Evolutionary conservation across 345 rosid species (phyloP).

Genomic region (Stellera chamaejasme): DNA sequence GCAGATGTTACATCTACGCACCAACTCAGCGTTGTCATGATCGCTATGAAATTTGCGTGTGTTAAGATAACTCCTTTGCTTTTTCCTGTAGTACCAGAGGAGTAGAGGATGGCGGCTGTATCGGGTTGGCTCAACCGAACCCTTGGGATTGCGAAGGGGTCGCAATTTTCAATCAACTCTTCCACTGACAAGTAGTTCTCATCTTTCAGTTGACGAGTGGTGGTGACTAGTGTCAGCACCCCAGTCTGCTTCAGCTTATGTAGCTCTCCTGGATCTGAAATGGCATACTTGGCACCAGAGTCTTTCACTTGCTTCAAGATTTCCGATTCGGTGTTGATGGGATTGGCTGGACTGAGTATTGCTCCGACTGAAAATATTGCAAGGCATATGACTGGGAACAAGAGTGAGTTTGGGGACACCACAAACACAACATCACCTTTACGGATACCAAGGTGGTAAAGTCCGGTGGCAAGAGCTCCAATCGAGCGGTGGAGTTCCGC

Average conservation of each 20-base stretch:
- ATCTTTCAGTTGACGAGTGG: constrained; percentile 5
- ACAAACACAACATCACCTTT: constrained; percentile 53
- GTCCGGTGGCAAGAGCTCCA: constrained; percentile 33
- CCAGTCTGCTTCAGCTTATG: constrained; percentile 30
- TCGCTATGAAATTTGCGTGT: constrained; percentile 42
- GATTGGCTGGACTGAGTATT: constrained; percentile 46
- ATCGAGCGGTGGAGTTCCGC: constrained; percentile 35
- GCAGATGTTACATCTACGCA: constrained; percentile 25
- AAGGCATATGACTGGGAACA: constrained; percentile 41
- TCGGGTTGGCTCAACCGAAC: constrained; percentile 28
- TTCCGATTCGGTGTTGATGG: constrained; percentile 40
- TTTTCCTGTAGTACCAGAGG: constrained; percentile 60
- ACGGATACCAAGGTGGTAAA: constrained; percentile 34
- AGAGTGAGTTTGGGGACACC: constrained; percentile 44
- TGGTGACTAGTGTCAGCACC: constrained; percentile 26
- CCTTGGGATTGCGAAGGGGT: constrained; percentile 18
- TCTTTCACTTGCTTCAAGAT: constrained; percentile 41
- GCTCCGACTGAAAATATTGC: constrained; percentile 51
- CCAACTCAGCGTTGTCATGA: constrained; percentile 37
- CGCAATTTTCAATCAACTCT: constrained; percentile 36
- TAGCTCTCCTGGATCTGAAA: constrained; percentile 37
- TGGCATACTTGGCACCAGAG: constrained; percentile 41
- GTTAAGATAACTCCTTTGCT: constrained; percentile 60
- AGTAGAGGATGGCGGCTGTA: constrained; percentile 51
- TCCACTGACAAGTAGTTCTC: constrained; percentile 23